A percentile compares a stretch with the other conserved stretches of the same genome.
Evolutionary conservation across 805 yeast species (phyloP).

Genomic region (Deakozyma indianensis): DNA sequence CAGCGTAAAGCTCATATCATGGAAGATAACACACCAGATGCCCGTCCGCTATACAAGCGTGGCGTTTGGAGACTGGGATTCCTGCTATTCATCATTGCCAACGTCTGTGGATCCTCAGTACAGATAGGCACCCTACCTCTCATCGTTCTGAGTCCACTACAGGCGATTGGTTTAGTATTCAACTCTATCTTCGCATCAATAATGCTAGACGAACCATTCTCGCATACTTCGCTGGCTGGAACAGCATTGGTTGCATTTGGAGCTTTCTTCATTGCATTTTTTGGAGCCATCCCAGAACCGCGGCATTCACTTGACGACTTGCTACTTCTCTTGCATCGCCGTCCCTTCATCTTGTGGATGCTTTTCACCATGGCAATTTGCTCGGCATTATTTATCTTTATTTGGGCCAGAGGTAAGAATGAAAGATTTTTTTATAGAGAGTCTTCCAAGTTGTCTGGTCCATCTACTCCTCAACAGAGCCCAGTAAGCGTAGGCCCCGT

Average conservation of each 20-base stretch:
- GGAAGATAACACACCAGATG: constrained; percentile 21
- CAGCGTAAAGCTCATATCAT: constrained; percentile 65
- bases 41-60: constrained; percentile 25
- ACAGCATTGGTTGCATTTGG: constrained; percentile 58
- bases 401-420: neutral
- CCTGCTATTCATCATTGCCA: constrained; percentile 52
- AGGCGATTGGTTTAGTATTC: constrained; percentile 79
- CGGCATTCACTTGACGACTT: constrained; percentile 36
- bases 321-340: constrained; percentile 26
- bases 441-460: neutral
- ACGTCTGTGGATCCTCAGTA: constrained; percentile 65
- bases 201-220: constrained; percentile 54
- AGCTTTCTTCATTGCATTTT: constrained; percentile 62
- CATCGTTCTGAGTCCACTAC: constrained; percentile 66
- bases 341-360: constrained; percentile 47
- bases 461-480: neutral
- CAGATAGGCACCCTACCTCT: constrained; percentile 77
- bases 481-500: neutral
- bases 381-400: constrained; percentile 11
- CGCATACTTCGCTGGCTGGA: constrained; percentile 41
- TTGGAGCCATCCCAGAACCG: constrained; percentile 47
- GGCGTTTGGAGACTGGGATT: constrained; percentile 68
- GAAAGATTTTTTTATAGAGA: neutral
- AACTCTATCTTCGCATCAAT: constrained; percentile 61
- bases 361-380: constrained; percentile 22